These are phyloP conservation scores for Strobilomyces echinocephalus DNA, from an alignment of 768 basidiomycete species.

Conservation along the genomic window DNA sequence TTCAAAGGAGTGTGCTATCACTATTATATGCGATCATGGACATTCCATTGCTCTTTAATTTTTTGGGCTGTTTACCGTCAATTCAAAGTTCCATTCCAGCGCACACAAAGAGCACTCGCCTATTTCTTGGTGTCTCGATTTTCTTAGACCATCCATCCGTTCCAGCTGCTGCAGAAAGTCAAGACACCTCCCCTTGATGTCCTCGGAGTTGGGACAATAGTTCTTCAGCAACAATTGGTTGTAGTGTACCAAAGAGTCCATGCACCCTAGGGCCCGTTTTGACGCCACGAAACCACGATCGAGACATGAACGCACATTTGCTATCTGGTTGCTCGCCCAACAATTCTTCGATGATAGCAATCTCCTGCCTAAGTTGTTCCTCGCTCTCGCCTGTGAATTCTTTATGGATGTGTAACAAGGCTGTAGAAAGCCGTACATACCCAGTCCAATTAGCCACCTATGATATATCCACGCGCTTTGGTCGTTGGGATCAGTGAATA, in stretches of 20 bases:
- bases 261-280: conserved; percentile 63
- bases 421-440: conserved; percentile 35
- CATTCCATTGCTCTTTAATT: conserved; percentile 6
- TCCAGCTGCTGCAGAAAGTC: conserved; percentile 53
- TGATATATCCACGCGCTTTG: conserved; percentile 99
- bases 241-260: conserved; percentile 88
- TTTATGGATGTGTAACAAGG: neutral
- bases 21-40: no score
- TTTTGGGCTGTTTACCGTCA: conserved; percentile 19
- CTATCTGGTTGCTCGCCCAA: conserved; percentile 87
- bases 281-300: neutral
- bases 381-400: conserved; percentile 49
- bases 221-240: conserved; percentile 60
- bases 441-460: conserved; percentile 87
- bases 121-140: conserved; percentile 63
- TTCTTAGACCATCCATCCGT: conserved; percentile 61
- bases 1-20: neutral
- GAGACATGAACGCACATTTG: conserved; percentile 58
- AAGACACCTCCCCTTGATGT: conserved; percentile 43
- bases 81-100: neutral
- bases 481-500: conserved; percentile 95
- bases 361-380: conserved; percentile 64
- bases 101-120: conserved; percentile 33
- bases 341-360: conserved; percentile 74
- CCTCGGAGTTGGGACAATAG: conserved; percentile 35